phyloP scores from a whole-genome alignment of 1,284 basidiomycete genomes.

The Ganoderma leucocontextum region DNA sequence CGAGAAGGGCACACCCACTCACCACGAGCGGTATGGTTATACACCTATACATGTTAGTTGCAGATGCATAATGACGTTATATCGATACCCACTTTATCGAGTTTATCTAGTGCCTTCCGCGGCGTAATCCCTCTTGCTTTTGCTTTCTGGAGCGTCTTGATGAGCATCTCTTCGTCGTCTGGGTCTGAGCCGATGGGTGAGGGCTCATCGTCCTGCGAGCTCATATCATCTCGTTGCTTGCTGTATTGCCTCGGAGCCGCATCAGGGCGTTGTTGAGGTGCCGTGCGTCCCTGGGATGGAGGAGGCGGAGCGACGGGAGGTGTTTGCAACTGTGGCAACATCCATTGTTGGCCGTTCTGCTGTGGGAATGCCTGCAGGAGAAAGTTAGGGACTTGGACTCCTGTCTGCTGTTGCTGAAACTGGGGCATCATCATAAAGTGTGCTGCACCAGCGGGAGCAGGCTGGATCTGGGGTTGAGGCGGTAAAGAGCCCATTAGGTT shows the following conservation, averaged over 20 bases:
- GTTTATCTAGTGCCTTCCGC: constrained; percentile 1
- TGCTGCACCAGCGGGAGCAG: neutral
- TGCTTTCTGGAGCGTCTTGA: constrained; percentile 2
- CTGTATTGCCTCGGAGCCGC: neutral
- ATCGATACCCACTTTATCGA: neutral
- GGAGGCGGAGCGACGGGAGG: neutral
- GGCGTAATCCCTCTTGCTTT: neutral
- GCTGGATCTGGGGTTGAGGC: neutral
- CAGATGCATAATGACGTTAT: too few species aligned
- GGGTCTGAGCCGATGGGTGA: neutral
- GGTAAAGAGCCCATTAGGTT: neutral
- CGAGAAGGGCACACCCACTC: neutral
- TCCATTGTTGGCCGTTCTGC: neutral
- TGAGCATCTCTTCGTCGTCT: constrained; percentile 1
- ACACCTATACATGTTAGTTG: neutral
- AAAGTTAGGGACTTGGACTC: neutral
- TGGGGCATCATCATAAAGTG: neutral
- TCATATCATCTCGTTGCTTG: neutral
- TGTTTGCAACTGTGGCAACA: neutral
- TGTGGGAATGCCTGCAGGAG: constrained; percentile 1
- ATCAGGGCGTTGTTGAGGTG: neutral
- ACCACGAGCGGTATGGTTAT: constrained; percentile 4
- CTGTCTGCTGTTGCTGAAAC: neutral
- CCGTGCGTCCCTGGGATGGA: neutral
- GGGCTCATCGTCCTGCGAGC: neutral